A percentile compares a stretch with the other conserved stretches of the same genome.
These are phyloP conservation scores for Kodamaea derodonti DNA, from an alignment of 1,139 yeast genomes.

Conservation along the genomic window DNA sequence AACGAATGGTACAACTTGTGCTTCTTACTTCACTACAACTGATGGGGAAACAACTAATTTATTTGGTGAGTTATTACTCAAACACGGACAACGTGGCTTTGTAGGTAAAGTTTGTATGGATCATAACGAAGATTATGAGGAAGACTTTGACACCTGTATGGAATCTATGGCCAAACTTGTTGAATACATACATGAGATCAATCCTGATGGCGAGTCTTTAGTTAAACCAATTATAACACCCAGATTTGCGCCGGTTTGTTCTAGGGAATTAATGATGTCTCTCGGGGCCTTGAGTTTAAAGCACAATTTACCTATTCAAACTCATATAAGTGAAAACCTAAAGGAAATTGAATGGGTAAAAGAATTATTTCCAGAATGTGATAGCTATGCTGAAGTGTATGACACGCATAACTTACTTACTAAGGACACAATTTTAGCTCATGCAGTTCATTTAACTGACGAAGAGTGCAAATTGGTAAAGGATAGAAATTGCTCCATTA, in stretches of 20 bases:
- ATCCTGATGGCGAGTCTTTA: constrained; percentile 48
- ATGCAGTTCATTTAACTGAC: constrained; percentile 72
- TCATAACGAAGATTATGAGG: constrained; percentile 54
- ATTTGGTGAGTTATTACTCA: constrained; percentile 67
- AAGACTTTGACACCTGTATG: constrained; percentile 56
- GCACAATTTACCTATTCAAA: constrained; percentile 67
- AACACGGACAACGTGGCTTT: constrained; percentile 78
- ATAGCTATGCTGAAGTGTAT: constrained; percentile 74
- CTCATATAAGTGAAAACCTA: constrained; percentile 81
- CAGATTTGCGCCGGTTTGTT: constrained; percentile 89
- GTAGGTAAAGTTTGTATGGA: constrained; percentile 96
- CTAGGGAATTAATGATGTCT: constrained; percentile 54
- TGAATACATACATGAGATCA: constrained; percentile 47
- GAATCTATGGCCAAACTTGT: constrained; percentile 56
- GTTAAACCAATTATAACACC: constrained; percentile 83
- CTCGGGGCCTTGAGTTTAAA: constrained; percentile 57
- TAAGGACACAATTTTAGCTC: constrained; percentile 76
- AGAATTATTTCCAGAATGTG: constrained; percentile 66
- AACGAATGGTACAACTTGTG: constrained; percentile 83
- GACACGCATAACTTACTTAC: constrained; percentile 58
- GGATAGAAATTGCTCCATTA: constrained; percentile 59
- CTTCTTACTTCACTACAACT: constrained; percentile 85
- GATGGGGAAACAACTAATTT: constrained; percentile 71
- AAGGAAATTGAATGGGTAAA: constrained; percentile 75
- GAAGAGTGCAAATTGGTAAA: constrained; percentile 60